These are phyloP conservation scores for Penicillium maclennaniae DNA, from an alignment of 495 filamentous ascomycete genomes.

Conservation along the genomic window DNA sequence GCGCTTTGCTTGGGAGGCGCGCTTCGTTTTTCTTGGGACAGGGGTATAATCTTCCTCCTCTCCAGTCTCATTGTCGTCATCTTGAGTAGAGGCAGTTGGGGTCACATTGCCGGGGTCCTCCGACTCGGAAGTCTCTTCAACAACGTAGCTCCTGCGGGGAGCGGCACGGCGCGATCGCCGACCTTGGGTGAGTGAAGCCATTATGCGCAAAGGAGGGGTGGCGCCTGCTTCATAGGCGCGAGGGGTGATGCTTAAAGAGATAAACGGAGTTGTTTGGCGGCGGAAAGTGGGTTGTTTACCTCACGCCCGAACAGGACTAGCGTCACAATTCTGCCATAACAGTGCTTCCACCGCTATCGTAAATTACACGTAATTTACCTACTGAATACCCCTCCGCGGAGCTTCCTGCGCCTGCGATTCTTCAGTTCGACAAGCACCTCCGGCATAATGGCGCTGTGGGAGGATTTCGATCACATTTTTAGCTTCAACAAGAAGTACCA, in stretches of 20 bases:
- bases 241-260: constrained; percentile 7
- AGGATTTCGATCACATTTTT: constrained; percentile 62
- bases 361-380: constrained; percentile 25
- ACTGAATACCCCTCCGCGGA: constrained; percentile 17
- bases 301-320: constrained; percentile 38
- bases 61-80: constrained; percentile 55
- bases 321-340: constrained; percentile 38
- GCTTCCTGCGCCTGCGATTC: background rate
- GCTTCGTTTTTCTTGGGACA: constrained; percentile 50
- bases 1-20: constrained; percentile 48
- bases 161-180: constrained; percentile 74
- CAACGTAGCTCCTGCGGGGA: constrained; percentile 61
- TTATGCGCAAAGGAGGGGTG: constrained; percentile 28
- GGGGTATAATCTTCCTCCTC: constrained; percentile 74
- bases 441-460: constrained; percentile 41
- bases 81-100: constrained; percentile 37
- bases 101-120: constrained; percentile 54
- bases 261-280: constrained; percentile 20
- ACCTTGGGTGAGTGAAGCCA: constrained; percentile 61
- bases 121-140: constrained; percentile 73
- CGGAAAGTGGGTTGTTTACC: constrained; percentile 48
- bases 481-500: constrained; percentile 56
- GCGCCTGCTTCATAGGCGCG: constrained; percentile 31
- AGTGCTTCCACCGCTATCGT: constrained; percentile 24
- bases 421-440: background rate